Evolutionary conservation across 2,329 filamentous ascomycete genomes (phyloP), one percentile per base, ranked within the genome.

Genomic region (Colletotrichum liaoningense): DNA sequence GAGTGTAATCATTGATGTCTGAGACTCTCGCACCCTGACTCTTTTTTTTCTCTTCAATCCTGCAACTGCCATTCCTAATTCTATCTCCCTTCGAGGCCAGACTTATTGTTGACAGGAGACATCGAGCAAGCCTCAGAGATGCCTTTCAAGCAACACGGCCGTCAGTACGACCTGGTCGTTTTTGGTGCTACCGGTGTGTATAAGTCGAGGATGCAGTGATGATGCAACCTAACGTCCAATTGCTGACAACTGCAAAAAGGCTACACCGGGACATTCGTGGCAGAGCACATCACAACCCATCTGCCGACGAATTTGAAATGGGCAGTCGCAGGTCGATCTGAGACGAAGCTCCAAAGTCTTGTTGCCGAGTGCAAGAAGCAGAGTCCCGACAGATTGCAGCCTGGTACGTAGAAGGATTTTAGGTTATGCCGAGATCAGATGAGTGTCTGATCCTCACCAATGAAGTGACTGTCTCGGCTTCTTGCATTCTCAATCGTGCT

Each of bases 281-380:
- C 92, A 33, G 92, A 97, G 81, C 91, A 97, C 82, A 93, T 98
- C 78, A 88, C 91, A 65, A 88, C 87, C 16, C 84, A 90, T 76
- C 86, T 95, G 1, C 93, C 95, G 0, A 94, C 93, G 22, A 90
- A 94, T 80, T 82, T 97, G 74, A 95, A 91, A 85, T 98, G 95
- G 95, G 95, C 94, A 16, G 86, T 98, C 68, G 94, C 95, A 58
- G 95, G 95, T 35, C 93, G 95, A 30, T 95, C 94, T n/a, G 85
- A 88, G 62, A 85, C 87, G 62, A 98, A 98, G 82, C 88, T 98
- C 5, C 88, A 93, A 76, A 83, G 84, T 54, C 83, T 98, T 12
- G 90, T 91, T 8, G 85, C 91, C 65, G 90, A 94, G 67, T 88
- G 95, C 80, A 91, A 91, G 77, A 80, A 84, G 69, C 78, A 93